Conservation (phyloP, 2,329 filamentous ascomycete genomes). For the Orbilia brochopaga region DNA sequence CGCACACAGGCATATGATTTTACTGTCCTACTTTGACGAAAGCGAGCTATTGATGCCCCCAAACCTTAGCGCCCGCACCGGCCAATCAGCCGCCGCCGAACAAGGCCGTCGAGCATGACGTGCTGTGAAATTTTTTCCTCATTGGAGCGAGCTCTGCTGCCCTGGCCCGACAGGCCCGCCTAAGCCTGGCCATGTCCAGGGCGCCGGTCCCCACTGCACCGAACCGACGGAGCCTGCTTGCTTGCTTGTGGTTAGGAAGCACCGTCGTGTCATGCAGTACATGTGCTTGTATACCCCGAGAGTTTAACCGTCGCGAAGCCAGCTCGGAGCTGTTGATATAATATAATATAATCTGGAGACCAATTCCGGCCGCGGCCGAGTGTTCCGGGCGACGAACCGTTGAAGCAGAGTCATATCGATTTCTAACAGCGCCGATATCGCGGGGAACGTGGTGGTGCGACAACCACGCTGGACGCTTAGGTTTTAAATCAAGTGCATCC, state of each 20-base stretch:
- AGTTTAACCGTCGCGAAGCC: slow-evolving; percentile 46
- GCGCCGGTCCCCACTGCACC: background rate
- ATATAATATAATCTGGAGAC: slow-evolving; percentile 14
- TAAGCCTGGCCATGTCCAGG: background rate
- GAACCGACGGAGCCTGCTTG: slow-evolving; percentile 15
- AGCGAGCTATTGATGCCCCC: background rate
- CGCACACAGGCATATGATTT: no score
- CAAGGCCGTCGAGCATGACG: slow-evolving; percentile 19
- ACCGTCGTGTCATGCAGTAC: slow-evolving; percentile 7
- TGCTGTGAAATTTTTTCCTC: slow-evolving; percentile 42
- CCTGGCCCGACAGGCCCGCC: slow-evolving; percentile 27
- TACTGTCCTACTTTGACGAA: no score
- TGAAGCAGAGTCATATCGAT: slow-evolving; percentile 38
- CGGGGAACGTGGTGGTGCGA: slow-evolving; percentile 1
- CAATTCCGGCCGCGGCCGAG: background rate
- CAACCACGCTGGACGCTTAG: no score
- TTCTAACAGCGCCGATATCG: slow-evolving; percentile 41
- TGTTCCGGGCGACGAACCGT: background rate
- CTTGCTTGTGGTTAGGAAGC: no score
- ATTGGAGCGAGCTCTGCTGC: slow-evolving; percentile 41
- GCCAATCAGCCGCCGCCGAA: slow-evolving; percentile 26
- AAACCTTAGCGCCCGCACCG: slow-evolving; percentile 2
- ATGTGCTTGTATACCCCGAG: slow-evolving; percentile 18
- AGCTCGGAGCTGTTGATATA: slow-evolving; percentile 8
- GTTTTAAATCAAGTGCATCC: no score